These are phyloP conservation scores for Candida tetrigidarum DNA, from an alignment of 1,139 yeast genomes.

Conservation along the genomic window DNA sequence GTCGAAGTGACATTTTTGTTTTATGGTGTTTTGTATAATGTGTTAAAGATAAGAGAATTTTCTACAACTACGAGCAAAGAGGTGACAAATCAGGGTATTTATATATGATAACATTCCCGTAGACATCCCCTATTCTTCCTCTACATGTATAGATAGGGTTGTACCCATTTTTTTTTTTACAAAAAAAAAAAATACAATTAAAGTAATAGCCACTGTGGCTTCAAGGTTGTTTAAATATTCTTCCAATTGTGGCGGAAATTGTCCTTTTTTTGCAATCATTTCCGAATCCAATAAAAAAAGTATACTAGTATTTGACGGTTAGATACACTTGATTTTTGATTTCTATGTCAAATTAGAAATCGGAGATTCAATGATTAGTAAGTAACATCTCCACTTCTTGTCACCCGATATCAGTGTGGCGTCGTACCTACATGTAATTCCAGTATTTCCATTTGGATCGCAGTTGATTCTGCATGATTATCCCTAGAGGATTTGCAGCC, in stretches of 20 bases:
- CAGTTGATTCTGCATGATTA: too few species aligned
- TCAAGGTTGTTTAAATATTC: background rate
- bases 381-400: background rate
- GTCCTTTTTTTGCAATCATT: background rate
- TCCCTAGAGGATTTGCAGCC: too few species aligned
- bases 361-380: background rate
- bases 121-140: too few species aligned
- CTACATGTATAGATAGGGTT: too few species aligned
- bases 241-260: background rate
- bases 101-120: too few species aligned
- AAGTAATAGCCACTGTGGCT: too few species aligned
- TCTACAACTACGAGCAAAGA: background rate
- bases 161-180: too few species aligned
- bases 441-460: too few species aligned
- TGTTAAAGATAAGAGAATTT: background rate
- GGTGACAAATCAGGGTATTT: background rate
- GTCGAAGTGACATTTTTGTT: slow-evolving; percentile 34
- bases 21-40: background rate
- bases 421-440: too few species aligned
- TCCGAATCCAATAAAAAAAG: background rate
- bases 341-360: too few species aligned
- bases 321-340: background rate
- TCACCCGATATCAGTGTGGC: background rate
- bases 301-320: background rate
- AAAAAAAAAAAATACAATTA: too few species aligned